phyloP scores from a whole-genome alignment of 2,329 filamentous ascomycete species.

The Diaporthe amygdali region DNA sequence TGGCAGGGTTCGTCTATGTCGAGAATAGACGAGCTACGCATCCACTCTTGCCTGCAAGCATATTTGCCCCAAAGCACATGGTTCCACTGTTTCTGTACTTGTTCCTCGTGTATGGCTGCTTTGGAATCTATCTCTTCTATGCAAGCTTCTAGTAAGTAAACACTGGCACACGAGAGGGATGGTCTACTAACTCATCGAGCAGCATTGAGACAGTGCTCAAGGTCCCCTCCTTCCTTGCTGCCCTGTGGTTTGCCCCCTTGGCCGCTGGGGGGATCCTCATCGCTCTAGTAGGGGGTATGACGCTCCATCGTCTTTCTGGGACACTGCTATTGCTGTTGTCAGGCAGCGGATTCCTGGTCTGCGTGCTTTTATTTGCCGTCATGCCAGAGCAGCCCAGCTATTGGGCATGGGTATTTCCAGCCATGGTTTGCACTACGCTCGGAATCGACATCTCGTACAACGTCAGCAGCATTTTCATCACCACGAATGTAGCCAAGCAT shows the following conservation, averaged over 20 bases:
- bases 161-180: background rate
- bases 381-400: conserved; percentile 58
- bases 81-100: background rate
- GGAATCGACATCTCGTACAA: conserved; percentile 72
- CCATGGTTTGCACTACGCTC: conserved; percentile 64
- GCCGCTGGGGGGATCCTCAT: conserved; percentile 60
- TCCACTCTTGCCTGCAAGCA: background rate
- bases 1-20: background rate
- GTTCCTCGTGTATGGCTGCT: background rate
- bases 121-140: conserved; percentile 53
- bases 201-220: conserved; percentile 55
- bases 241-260: conserved; percentile 61
- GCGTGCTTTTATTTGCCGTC: conserved; percentile 58
- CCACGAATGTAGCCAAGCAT: conserved; percentile 61
- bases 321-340: conserved; percentile 54
- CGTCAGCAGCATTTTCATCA: conserved; percentile 71
- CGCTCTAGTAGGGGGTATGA: conserved; percentile 51
- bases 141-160: conserved; percentile 64
- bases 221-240: conserved; percentile 53
- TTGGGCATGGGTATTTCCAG: conserved; percentile 69
- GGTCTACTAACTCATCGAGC: conserved; percentile 41
- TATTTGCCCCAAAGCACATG: background rate
- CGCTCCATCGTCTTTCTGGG: conserved; percentile 56
- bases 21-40: background rate
- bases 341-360: conserved; percentile 52